Base-by-base conservation (phyloP, 2,329 filamentous ascomycete genomes). In the Fonsecaea pugnacius region DNA sequence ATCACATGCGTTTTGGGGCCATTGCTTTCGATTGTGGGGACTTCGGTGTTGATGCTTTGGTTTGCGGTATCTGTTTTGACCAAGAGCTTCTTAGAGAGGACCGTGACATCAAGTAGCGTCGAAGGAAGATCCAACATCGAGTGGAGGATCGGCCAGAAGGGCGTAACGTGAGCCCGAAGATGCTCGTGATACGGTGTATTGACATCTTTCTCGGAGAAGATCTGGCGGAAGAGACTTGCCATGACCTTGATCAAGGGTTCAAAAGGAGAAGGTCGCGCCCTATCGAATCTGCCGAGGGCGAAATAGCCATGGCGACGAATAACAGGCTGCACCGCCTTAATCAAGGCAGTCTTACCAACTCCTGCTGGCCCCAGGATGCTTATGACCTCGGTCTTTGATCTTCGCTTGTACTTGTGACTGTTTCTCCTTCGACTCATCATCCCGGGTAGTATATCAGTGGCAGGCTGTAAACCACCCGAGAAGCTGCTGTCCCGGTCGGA, bases 131-230 rank as follows among this genome's bases (percentile, higher is more conserved):
- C 84, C n/a, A 89, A 74, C 57, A 85, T 84, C 30, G 76, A 77
- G 68, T 86, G 83, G 32, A 89, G 75, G 5, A 83, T 78, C 32
- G 78, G 73, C 86, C 86, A 89, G 65, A 86, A 81, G 9, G 84
- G 84, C 53, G 80, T 80, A 4, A 88, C 77, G 51, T 83, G 83
- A 14, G 77, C 77, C 21, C 86, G 78, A 12, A 89, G 76, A 66
- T 80, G 83, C 64, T 85, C 81, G 70, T 89, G 86, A 65, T 88
- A 88, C 0, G 85, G 81, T 1, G 85, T 86, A 9, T 78, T 81
- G 16, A 89, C 83, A 73, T 89, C 85, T 38, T 83, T 82, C 71
- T 89, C 86, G 1, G 85, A 87, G 70, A 88, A 89, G 6, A 88
- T 87, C 67, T 89, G 86, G 30, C 86, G 81, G 62, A 89, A 84